Conservation (phyloP, 768 basidiomycete genomes). For the Psilocybe tampanensis region DNA sequence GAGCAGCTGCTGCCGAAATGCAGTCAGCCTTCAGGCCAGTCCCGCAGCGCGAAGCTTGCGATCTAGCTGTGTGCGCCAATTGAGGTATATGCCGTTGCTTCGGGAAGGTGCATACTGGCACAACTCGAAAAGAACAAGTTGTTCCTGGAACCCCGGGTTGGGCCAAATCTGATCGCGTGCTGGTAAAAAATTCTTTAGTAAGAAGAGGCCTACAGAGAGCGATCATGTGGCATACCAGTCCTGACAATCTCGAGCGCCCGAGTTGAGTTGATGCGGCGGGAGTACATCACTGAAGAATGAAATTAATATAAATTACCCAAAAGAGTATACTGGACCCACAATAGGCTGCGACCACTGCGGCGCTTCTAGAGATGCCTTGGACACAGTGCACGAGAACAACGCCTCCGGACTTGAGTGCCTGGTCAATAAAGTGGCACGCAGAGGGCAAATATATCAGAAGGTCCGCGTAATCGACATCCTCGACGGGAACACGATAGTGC, state of each 20-base stretch:
- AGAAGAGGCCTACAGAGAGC: neutral
- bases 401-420: conserved; percentile 58
- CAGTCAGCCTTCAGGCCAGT: conserved; percentile 29
- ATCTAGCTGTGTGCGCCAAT: conserved; percentile 62
- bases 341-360: conserved; percentile 76
- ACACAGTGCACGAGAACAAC: conserved; percentile 68
- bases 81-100: conserved; percentile 63
- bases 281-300: conserved; percentile 61
- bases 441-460: conserved; percentile 66
- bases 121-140: conserved; percentile 74
- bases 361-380: conserved; percentile 67
- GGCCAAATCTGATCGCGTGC: conserved; percentile 81
- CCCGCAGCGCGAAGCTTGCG: conserved; percentile 47
- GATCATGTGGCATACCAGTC: conserved; percentile 42
- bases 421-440: conserved; percentile 68
- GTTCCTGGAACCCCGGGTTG: conserved; percentile 79
- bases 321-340: conserved; percentile 42
- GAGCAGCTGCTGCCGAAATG: neutral
- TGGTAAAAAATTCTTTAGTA: conserved; percentile 26
- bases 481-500: conserved; percentile 72
- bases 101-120: conserved; percentile 68
- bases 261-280: conserved; percentile 55
- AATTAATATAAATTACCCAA: conserved; percentile 10
- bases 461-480: conserved; percentile 72
- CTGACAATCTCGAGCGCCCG: conserved; percentile 64